Evolutionary conservation across 495 filamentous ascomycete species (phyloP).

Genomic region (Extremus antarcticus): DNA sequence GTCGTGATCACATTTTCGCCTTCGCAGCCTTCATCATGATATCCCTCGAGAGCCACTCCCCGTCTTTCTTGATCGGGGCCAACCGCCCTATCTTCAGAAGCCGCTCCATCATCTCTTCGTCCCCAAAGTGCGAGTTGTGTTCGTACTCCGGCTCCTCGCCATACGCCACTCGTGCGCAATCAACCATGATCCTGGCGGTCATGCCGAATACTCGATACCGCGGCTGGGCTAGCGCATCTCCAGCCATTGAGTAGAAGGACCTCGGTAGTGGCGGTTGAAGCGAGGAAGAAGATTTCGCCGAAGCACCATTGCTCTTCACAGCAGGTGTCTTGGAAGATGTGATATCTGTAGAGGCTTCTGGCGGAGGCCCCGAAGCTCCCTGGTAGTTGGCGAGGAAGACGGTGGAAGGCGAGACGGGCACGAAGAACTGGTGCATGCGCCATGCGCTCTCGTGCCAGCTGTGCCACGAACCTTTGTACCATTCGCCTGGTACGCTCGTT

Average conservation of each 20-base stretch:
- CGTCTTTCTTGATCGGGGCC: constrained; percentile 41
- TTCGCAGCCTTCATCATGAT: constrained; percentile 42
- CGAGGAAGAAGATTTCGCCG: constrained; percentile 1
- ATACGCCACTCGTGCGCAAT: constrained; percentile 76
- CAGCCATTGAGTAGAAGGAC: constrained; percentile 9
- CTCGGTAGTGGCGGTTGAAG: constrained; percentile 14
- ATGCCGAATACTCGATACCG: constrained; percentile 81
- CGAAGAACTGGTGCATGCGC: constrained; percentile 84
- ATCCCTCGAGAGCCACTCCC: constrained; percentile 46
- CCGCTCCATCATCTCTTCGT: constrained; percentile 60
- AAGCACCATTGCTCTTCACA: neutral
- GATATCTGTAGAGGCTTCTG: neutral
- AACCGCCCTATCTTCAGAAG: constrained; percentile 53
- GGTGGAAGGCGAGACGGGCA: constrained; percentile 52
- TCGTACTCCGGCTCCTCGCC: constrained; percentile 71
- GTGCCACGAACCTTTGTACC: constrained; percentile 54
- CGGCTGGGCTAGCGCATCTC: constrained; percentile 31
- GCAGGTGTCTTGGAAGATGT: neutral
- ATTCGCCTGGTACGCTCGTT: constrained; percentile 38
- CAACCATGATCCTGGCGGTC: constrained; percentile 80
- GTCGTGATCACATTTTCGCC: neutral
- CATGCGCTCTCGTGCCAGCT: constrained; percentile 51
- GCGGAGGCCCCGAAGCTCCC: neutral
- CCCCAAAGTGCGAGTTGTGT: constrained; percentile 67
- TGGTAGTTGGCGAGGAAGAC: constrained; percentile 44